phyloP scores from a whole-genome alignment of 2,329 filamentous ascomycete species.

The Claviceps purpurea region DNA sequence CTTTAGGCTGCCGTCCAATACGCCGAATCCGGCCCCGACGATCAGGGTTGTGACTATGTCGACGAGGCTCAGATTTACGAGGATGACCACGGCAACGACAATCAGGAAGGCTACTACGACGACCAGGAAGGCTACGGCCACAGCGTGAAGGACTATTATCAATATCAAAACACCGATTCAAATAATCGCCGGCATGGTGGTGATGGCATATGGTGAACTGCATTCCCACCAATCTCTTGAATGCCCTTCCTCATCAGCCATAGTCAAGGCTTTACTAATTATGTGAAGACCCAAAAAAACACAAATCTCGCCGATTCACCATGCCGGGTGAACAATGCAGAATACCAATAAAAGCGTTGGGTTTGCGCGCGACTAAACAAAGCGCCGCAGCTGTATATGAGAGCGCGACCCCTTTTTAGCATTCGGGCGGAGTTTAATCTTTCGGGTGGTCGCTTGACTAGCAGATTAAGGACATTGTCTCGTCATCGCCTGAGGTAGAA shows the following conservation, averaged over 20 bases:
- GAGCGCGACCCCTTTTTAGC: conserved; percentile 15
- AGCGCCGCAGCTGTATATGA: conserved; percentile 10
- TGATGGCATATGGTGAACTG: conserved; percentile 30
- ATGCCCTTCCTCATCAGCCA: conserved; percentile 3
- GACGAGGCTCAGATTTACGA: conserved; percentile 41
- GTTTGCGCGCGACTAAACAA: neutral
- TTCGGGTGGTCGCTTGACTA: conserved; percentile 13
- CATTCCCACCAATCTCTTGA: neutral
- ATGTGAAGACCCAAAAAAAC: conserved; percentile 7
- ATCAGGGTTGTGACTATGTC: conserved; percentile 32
- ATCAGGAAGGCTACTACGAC: conserved; percentile 24
- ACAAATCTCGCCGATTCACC: neutral
- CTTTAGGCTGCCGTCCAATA: conserved; percentile 31
- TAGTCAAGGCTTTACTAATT: conserved; percentile 1
- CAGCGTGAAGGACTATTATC: conserved; percentile 27
- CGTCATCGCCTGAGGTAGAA: neutral
- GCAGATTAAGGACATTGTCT: conserved; percentile 10
- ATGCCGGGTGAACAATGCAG: conserved; percentile 4
- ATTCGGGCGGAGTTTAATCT: conserved; percentile 21
- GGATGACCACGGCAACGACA: conserved; percentile 33
- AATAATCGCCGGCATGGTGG: conserved; percentile 22
- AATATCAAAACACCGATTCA: conserved; percentile 21
- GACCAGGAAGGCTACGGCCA: conserved; percentile 24
- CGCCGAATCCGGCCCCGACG: conserved; percentile 28
- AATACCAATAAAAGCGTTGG: conserved; percentile 3